Base-by-base conservation (phyloP, 2,329 filamentous ascomycete genomes). In the Bipolaris zeicola region DNA sequence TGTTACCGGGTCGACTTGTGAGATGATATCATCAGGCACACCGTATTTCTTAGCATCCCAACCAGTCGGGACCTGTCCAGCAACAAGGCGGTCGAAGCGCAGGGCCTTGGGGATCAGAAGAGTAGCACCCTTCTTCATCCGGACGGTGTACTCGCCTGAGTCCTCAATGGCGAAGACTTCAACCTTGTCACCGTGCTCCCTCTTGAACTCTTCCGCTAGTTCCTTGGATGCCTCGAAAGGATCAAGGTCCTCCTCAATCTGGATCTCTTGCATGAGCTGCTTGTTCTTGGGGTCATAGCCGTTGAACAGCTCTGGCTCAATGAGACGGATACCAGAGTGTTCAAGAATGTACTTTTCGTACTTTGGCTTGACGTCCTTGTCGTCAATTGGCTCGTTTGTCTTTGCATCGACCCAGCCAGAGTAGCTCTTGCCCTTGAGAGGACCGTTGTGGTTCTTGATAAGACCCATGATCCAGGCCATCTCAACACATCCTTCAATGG, bases 391-490 rank as follows among this genome's bases (percentile, higher is more conserved):
- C 57, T 98, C 94, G 41, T 91, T 91, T 51, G 91, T 89, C 85
- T 98, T 98, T 75, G 87, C 84, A 72, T 99, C 95, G 57, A 99
- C 91, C 92, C 91, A 99, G 67, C 95, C 95, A 65, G 94, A 92
- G 81, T 99, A 98, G 63, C 90, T 90, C 81, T 96, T 90, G 76
- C 95, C 95, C 82, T 99, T 99, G 76, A 99, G 87, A 31, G 89
- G 88, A 16, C 95, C 95, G 68, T 98, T 98, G 82, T 96, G 91
- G 78, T 99, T 96, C 84, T 94, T 97, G 82, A 99, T 98, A 58
- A 98, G 87, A 73, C 95, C 95, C 94, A 98, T 99, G 78, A 99
- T 92, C 95, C 95, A 99, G 31, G 95, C 93, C 95, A 99, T 99
- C 79, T 99, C 95, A 58, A 99, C 89, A 71, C 95, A 98, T 28